phyloP scores from a whole-genome alignment of 352 stramenopile species.

The Globisporangium cystogenes region DNA sequence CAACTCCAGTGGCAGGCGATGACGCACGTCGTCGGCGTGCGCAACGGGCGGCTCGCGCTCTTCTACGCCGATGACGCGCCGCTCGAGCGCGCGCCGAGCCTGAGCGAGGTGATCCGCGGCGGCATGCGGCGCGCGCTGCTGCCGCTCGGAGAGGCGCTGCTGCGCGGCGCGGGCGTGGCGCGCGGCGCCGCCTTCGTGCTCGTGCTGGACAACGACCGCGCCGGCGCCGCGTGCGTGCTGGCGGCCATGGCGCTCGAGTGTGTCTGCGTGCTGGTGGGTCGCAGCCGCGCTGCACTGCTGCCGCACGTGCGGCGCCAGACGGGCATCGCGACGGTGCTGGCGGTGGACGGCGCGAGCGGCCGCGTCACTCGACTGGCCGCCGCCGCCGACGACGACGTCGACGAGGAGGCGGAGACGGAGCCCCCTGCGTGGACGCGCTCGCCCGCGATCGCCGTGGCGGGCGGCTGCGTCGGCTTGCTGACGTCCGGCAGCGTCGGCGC shows the following conservation, averaged over 20 bases:
- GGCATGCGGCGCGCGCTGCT: conserved; percentile 38
- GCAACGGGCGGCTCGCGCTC: conserved; percentile 47
- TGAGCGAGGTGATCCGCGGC: conserved; percentile 36
- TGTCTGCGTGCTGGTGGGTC: conserved; percentile 45
- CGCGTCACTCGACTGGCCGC: not conserved
- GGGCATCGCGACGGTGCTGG: conserved; percentile 50
- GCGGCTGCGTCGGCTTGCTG: conserved; percentile 67
- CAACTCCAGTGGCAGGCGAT: too few relatives aligned
- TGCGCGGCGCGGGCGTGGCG: conserved; percentile 27
- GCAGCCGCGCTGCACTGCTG: conserved; percentile 42
- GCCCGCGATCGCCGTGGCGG: conserved; percentile 20
- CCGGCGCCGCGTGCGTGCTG: conserved; percentile 69
- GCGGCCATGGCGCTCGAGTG: conserved; percentile 58
- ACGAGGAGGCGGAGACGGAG: conserved; percentile 15
- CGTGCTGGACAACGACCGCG: conserved; percentile 65
- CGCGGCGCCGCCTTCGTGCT: conserved; percentile 52
- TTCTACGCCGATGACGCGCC: conserved; percentile 23
- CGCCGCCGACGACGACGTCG: not conserved
- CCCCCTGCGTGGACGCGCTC: conserved; percentile 29
- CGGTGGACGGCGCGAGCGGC: conserved; percentile 27
- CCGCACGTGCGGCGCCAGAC: conserved; percentile 48
- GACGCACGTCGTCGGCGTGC: conserved; percentile 46
- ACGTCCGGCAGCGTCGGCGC: conserved; percentile 77
- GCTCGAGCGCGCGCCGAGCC: conserved; percentile 13
- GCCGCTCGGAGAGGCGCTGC: conserved; percentile 38